These are phyloP conservation scores for Dipodascus albidus DNA, from an alignment of 805 yeast genomes.

Conservation along the genomic window DNA sequence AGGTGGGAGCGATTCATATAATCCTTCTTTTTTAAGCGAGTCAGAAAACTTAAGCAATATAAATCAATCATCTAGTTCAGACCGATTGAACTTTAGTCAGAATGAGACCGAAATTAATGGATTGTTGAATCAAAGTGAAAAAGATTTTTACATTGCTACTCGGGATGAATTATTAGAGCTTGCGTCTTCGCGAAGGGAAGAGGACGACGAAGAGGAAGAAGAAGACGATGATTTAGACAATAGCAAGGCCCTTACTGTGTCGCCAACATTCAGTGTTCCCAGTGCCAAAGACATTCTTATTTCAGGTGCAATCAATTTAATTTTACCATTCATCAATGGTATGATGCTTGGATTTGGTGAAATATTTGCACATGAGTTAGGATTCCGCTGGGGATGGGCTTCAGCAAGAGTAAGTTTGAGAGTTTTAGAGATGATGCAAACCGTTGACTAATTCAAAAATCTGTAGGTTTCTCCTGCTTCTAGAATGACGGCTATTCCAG, in stretches of 20 bases:
- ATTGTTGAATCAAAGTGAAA: neutral
- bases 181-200: neutral
- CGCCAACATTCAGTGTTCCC: neutral
- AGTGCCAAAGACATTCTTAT: neutral
- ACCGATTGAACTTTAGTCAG: too few relatives aligned
- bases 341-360: constrained; percentile 96
- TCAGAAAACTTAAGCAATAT: too few relatives aligned
- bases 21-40: too few relatives aligned
- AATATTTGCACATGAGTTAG: constrained; percentile 84
- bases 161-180: neutral
- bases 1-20: too few relatives aligned
- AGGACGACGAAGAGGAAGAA: constrained; percentile 1
- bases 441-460: neutral
- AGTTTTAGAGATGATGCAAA: constrained; percentile 1
- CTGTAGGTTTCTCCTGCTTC: neutral
- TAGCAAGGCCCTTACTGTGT: constrained; percentile 10
- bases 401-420: constrained; percentile 44
- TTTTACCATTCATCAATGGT: constrained; percentile 85
- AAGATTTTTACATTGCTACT: neutral
- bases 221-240: constrained; percentile 6
- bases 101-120: too few relatives aligned
- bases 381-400: constrained; percentile 65
- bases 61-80: too few relatives aligned
- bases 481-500: neutral
- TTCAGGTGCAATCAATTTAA: constrained; percentile 46